Conservation (phyloP, 1,139 yeast genomes). For the Candida sp. region DNA sequence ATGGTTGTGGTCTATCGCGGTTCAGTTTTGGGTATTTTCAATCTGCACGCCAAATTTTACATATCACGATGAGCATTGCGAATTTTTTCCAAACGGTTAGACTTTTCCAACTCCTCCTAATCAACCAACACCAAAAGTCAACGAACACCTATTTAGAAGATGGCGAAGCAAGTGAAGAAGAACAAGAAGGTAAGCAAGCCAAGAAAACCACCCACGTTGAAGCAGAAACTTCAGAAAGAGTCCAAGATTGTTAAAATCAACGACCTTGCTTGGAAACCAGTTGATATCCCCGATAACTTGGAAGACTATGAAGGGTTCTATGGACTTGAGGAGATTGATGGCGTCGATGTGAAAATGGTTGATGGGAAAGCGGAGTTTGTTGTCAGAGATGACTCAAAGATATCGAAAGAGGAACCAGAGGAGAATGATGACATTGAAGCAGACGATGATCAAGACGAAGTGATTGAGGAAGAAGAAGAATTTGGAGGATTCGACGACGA, state of each 20-base stretch:
- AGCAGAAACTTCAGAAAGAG: slow-evolving; percentile 34
- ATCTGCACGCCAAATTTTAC: too few relatives aligned
- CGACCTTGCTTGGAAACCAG: slow-evolving; percentile 76
- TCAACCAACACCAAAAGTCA: neutral
- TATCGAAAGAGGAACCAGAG: slow-evolving; percentile 17
- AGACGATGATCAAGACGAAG: too few relatives aligned
- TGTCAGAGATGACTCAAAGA: slow-evolving; percentile 31
- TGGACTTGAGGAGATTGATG: slow-evolving; percentile 94
- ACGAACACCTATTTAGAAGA: too few relatives aligned
- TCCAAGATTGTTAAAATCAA: slow-evolving; percentile 53
- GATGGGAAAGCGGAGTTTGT: slow-evolving; percentile 69
- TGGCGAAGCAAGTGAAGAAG: slow-evolving; percentile 10
- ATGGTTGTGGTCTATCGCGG: too few relatives aligned
- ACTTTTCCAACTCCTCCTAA: neutral
- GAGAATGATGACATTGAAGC: slow-evolving; percentile 13
- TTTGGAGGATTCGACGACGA: slow-evolving; percentile 10
- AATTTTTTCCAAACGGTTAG: neutral
- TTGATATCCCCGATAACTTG: slow-evolving; percentile 80
- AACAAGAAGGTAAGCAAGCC: slow-evolving; percentile 15
- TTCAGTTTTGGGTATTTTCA: too few relatives aligned
- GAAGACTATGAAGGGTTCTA: slow-evolving; percentile 91
- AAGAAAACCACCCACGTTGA: slow-evolving; percentile 30
- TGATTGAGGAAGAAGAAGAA: too few relatives aligned
- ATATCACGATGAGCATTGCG: slow-evolving; percentile 10
- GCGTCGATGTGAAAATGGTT: slow-evolving; percentile 77